Conservation (phyloP, 2,329 filamentous ascomycete genomes). For the Penicillium frequentans region DNA sequence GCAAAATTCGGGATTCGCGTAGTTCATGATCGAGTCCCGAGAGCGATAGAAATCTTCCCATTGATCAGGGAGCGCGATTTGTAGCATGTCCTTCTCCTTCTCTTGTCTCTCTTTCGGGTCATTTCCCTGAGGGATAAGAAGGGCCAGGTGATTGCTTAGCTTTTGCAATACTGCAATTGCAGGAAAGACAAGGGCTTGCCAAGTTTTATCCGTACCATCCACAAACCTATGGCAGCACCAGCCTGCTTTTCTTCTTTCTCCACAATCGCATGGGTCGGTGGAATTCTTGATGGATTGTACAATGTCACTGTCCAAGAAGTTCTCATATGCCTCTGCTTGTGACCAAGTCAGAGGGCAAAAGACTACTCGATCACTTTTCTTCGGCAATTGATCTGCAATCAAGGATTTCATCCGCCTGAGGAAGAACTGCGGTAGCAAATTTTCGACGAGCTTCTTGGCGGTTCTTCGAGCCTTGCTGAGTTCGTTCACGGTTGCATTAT, state of each 20-base stretch:
- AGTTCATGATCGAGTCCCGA: constrained; percentile 75
- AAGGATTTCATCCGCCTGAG: constrained; percentile 88
- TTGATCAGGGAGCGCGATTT: constrained; percentile 69
- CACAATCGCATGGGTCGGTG: constrained; percentile 68
- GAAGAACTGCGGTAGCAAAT: constrained; percentile 86
- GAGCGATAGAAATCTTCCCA: constrained; percentile 74
- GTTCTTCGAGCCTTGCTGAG: constrained; percentile 78
- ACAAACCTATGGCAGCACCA: constrained; percentile 73
- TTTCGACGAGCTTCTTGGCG: constrained; percentile 79
- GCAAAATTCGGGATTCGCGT: constrained; percentile 86
- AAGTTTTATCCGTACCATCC: constrained; percentile 60
- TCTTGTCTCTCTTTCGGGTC: constrained; percentile 71
- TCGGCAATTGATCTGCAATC: constrained; percentile 88
- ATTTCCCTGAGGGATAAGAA: constrained; percentile 69
- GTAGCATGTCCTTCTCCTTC: constrained; percentile 73
- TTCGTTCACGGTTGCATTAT: constrained; percentile 82
- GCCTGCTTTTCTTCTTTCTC: constrained; percentile 68
- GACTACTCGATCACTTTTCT: constrained; percentile 90
- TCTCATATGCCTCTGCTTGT: constrained; percentile 80
- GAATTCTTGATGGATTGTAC: constrained; percentile 68
- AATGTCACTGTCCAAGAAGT: constrained; percentile 71
- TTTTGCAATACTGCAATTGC: constrained; percentile 81
- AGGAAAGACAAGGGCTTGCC: constrained; percentile 81
- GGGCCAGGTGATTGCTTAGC: constrained; percentile 86
- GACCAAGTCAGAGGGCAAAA: constrained; percentile 87